Evolutionary conservation across 2,329 filamentous ascomycete species (phyloP).

Genomic region (Emergomyces pasteurianus): DNA sequence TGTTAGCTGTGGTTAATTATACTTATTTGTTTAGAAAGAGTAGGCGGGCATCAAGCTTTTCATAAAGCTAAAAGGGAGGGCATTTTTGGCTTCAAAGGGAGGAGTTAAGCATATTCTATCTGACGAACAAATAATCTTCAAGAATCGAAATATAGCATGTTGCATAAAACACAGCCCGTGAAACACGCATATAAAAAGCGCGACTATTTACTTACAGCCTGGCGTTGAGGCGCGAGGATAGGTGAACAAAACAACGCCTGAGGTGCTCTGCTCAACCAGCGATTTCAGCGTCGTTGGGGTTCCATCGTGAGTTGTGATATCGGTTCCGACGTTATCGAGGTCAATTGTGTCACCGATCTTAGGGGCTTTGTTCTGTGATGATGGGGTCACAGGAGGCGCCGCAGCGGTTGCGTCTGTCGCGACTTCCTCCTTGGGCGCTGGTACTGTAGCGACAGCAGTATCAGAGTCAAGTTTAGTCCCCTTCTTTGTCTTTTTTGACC

Average conservation of each 20-base stretch:
- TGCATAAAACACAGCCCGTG: too few species aligned
- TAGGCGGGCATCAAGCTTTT: not conserved
- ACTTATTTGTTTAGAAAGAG: too few species aligned
- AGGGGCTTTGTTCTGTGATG: conserved; percentile 4
- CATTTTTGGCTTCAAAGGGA: not conserved
- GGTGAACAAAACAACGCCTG: conserved; percentile 83
- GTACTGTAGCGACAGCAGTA: conserved; percentile 1
- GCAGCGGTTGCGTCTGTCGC: conserved; percentile 14
- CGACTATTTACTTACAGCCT: conserved; percentile 57
- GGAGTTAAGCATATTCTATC: not conserved
- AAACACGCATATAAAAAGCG: not conserved
- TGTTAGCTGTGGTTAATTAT: too few species aligned
- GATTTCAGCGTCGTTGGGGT: conserved; percentile 65
- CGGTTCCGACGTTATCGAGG: conserved; percentile 47
- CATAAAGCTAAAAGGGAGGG: not conserved
- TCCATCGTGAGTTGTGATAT: conserved; percentile 78
- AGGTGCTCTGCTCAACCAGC: conserved; percentile 70
- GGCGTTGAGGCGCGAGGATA: conserved; percentile 92
- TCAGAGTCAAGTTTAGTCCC: not conserved
- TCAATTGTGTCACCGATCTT: conserved; percentile 38
- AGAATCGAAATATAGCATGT: not conserved
- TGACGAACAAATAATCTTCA: conserved; percentile 1
- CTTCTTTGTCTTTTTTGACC: conserved; percentile 25
- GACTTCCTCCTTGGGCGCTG: conserved; percentile 19
- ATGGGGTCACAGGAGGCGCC: conserved; percentile 7